Evolutionary conservation across 768 basidiomycete species (phyloP), one percentile per base, ranked within the genome.

Genomic region (Mrakia blollopis): DNA sequence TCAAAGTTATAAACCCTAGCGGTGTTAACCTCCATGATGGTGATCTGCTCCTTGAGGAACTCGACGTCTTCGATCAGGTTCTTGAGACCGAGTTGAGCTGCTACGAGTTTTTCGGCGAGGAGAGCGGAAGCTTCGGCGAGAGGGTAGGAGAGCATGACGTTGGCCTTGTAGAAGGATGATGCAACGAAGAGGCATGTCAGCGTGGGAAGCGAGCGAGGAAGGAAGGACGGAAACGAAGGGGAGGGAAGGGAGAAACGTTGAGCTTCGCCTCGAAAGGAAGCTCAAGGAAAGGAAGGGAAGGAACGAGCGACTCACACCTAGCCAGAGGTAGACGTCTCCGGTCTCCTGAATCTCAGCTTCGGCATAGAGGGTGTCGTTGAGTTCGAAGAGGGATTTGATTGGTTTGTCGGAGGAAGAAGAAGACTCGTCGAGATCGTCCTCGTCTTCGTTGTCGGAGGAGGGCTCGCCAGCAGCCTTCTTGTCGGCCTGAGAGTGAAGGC

Each of bases 1-100:
- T 96, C 94, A 91, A 92, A 95, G 82, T 98, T 99, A 82, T 96
- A 98, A 72, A 96, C 91, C 52, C 96, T 87, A 8, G 96, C 96
- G 18, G 92, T 94, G 82, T 98, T 98, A 57, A 89, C 89, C 82
- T 99, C 95, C 92, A 98, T 97, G 14, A 97, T 89, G 7, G 97
- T 98, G 72, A 94, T 87, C 83, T 99, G 97, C 82, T 98, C 97
- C 72, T 93, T 86, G 77, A 98, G 84, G 82, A 92, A 99, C 82
- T 94, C 94, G 30, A 97, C 86, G 82, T 98, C 97, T 80, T 95
- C 93, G 61, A 90, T 86, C 0, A 91, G 89, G 81, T 90, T 89
- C 37, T 85, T 81, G 71, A 96, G 84, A 75, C 86, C 88, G 18
- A 84, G 85, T 81, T 92, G 88, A 0, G 95, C 95, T 0, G 87